Percentiles rank a stretch among this genome's conserved stretches.
Evolutionary conservation across 805 yeast genomes (phyloP).

Genomic region (Nakazawaea peltata): DNA sequence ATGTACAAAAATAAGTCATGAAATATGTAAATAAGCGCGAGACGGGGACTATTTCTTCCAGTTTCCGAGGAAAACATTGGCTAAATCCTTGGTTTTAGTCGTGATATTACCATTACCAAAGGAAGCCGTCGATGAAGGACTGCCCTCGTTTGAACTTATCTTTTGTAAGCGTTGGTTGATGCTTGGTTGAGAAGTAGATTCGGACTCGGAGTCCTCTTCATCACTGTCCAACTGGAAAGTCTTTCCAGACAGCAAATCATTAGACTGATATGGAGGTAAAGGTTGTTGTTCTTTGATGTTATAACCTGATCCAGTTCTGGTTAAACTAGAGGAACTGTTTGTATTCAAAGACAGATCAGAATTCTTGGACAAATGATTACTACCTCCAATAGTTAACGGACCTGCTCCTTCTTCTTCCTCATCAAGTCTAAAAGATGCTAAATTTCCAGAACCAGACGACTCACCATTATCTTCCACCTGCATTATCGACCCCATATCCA

Average conservation of each 20-base stretch:
- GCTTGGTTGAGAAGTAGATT: neutral
- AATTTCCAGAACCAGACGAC: no score
- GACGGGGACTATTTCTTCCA: conserved; percentile 10
- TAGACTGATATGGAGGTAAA: conserved; percentile 10
- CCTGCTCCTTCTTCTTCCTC: neutral
- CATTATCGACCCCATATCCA: conserved; percentile 15
- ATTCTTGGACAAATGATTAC: no score
- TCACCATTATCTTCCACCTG: conserved; percentile 19
- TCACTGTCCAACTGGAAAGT: neutral
- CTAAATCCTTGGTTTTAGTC: conserved; percentile 5
- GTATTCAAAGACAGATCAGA: no score
- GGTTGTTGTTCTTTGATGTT: conserved; percentile 8
- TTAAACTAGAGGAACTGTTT: conserved; percentile 1
- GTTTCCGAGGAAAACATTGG: conserved; percentile 6
- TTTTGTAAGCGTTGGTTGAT: conserved; percentile 4
- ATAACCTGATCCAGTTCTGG: conserved; percentile 2
- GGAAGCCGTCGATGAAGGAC: no score
- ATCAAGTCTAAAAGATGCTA: no score
- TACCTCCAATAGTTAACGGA: no score
- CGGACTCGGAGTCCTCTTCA: neutral
- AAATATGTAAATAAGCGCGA: no score
- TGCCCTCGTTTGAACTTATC: conserved; percentile 4
- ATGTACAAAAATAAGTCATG: no score
- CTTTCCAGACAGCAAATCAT: conserved; percentile 1
- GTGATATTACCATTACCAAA: neutral